Evolutionary conservation across 2,329 filamentous ascomycete species (phyloP), one percentile per base, ranked within the genome.

Genomic region (Botrytis elliptica): DNA sequence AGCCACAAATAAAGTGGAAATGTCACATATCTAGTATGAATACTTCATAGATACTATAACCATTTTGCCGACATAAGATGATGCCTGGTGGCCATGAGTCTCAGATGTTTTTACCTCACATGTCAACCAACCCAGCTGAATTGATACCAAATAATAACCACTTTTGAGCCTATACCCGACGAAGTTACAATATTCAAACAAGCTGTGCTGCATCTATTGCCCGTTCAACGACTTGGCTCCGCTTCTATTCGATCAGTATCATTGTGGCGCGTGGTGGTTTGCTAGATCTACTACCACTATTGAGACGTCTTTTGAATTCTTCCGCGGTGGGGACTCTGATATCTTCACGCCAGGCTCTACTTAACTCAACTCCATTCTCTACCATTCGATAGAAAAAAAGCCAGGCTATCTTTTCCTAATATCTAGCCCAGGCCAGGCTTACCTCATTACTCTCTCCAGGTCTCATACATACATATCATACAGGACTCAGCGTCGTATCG

Each of bases 401-500:
- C 67, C 46, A 69, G 52, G 36, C 40, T 59, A 44, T 42, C 67
- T 70, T 40, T 44, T 42, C 57, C 42, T 62, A 63, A 49, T n/a
- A 71, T 63, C 70, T 20, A 55, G 36, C 44, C 70, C 44, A 71
- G 60, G 36, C 69, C 69, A 60, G 33, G 55, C 69, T 72, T 68
- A 68, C 70, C 63, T 68, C 46, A 60, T 72, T 67, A 66, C 38
- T 36, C 29, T 49, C 38, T 36, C 38, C 64, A 72, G 63, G 60
- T 65, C 70, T 65, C 70, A 59, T 38, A 64, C 33, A 55, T 44
- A 64, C 70, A 66, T 66, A 59, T 55, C 70, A 60, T 60, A 72
- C 70, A 72, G 49, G 70, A 66, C 52, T 33, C 63, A 57, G 70
- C 52, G 70, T 72, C 36, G 38, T 59, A 72, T 72, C 46, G 70